phyloP scores from a whole-genome alignment of 345 rosid genomes.

The Gossypium mustelinum region DNA sequence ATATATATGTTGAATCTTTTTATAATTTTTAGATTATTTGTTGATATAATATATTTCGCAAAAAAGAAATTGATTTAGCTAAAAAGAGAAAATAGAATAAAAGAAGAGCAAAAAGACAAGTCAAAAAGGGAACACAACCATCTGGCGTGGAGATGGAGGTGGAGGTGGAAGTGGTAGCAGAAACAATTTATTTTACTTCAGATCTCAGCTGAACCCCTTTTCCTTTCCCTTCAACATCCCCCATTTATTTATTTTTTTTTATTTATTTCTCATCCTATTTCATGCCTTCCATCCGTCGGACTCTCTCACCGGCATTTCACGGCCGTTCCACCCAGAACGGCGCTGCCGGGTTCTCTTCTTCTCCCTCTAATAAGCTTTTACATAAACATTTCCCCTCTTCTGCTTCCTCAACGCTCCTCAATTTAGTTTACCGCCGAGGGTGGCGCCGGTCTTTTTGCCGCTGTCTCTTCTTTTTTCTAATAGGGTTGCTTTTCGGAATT shows the following conservation, averaged over 20 bases:
- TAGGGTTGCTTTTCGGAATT: conserved; percentile 66
- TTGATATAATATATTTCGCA: too few species aligned
- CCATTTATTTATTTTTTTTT: not conserved
- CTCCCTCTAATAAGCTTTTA: conserved; percentile 31
- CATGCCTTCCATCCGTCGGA: conserved; percentile 86
- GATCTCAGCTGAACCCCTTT: not conserved
- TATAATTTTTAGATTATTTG: too few species aligned
- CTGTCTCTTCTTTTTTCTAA: conserved; percentile 54
- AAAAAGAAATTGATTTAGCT: too few species aligned
- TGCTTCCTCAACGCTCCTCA: conserved; percentile 18
- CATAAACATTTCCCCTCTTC: conserved; percentile 29
- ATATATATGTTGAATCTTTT: too few species aligned
- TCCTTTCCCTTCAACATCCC: not conserved
- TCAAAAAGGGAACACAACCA: too few species aligned
- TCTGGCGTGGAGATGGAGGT: too few species aligned
- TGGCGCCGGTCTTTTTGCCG: conserved; percentile 59
- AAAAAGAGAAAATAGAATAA: too few species aligned
- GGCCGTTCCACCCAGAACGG: conserved; percentile 56
- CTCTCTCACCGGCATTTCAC: conserved; percentile 69
- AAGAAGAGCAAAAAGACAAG: too few species aligned
- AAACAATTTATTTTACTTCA: not conserved
- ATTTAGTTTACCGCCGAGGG: conserved; percentile 35
- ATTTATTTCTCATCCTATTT: not conserved
- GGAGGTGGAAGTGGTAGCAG: too few species aligned
- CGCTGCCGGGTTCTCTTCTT: conserved; percentile 21